A percentile compares a stretch with the other conserved stretches of the same genome.
Conservation (phyloP, 2,329 filamentous ascomycete species). For the Didymella pomorum region DNA sequence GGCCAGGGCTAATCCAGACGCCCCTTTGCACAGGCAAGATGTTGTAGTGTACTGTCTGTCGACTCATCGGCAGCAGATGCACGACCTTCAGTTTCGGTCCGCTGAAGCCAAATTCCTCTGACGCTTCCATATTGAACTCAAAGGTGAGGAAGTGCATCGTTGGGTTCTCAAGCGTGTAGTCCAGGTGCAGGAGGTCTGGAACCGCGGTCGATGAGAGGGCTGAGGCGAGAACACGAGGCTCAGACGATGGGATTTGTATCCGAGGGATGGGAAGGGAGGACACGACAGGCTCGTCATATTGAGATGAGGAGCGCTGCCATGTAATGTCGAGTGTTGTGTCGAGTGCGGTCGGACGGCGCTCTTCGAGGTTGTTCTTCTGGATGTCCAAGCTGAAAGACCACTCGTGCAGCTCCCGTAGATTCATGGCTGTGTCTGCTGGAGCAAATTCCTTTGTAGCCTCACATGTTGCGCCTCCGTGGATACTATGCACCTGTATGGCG, state of each 20-base stretch:
- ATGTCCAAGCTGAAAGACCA: conserved; percentile 76
- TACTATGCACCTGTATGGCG: conserved; percentile 66
- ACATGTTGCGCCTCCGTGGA: conserved; percentile 70
- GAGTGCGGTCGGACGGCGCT: conserved; percentile 76
- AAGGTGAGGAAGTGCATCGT: conserved; percentile 96
- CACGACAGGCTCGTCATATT: conserved; percentile 41
- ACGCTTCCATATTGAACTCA: conserved; percentile 89
- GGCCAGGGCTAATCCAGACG: conserved; percentile 73
- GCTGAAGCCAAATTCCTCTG: conserved; percentile 90
- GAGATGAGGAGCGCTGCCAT: conserved; percentile 70
- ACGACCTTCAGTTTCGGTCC: conserved; percentile 82
- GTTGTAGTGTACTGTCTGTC: conserved; percentile 76
- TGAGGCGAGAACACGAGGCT: conserved; percentile 80
- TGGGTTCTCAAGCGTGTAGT: conserved; percentile 87
- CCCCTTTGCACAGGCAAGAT: conserved; percentile 72
- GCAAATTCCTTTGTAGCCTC: conserved; percentile 45
- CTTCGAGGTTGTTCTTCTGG: conserved; percentile 81
- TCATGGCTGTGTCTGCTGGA: conserved; percentile 54
- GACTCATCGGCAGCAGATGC: conserved; percentile 82
- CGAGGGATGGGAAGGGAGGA: conserved; percentile 77
- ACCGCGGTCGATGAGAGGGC: conserved; percentile 47
- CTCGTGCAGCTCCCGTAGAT: conserved; percentile 73
- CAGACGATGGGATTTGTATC: conserved; percentile 79
- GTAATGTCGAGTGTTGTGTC: conserved; percentile 77
- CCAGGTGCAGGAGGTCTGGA: conserved; percentile 49